Evolutionary conservation across 345 rosid genomes (phyloP), one percentile per base, ranked within the genome.

Genomic region (Melaleuca alternifolia): DNA sequence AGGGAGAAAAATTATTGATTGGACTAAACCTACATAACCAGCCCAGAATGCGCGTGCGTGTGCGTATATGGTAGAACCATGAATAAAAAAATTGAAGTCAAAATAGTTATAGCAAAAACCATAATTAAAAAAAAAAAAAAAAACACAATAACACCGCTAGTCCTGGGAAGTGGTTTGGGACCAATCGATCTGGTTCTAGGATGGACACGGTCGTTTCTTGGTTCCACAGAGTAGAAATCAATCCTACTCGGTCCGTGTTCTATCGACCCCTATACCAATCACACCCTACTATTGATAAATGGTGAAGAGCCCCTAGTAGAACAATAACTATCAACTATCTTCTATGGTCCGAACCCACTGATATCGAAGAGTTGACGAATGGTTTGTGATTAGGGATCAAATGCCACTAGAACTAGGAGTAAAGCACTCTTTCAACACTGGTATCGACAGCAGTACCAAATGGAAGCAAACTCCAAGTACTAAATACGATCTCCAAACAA

Each of bases 101-200:
- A 57, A 57, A 30, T 57, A 57, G 14, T 28, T 61, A 61, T 61
- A 61, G 16, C 21, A 61, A 61, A 61, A 61, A 28, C 28, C 5
- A n/a, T n/a, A n/a, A 61, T 61, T 28, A 61, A 14, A 61, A 13
- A 61, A 13, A 24, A 56, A 23, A 14, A n/a, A n/a, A n/a, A n/a
- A n/a, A n/a, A n/a, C n/a, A 61, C 16, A 28, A 16, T 4, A 65
- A 33, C 44, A 16, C 0, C 0, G 11, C 2, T 6, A 1, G n/a
- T 62, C 21, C 0, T 1, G 1, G 7, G 65, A 59, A 59, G 2
- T 0, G 0, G 14, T 14, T 3, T 51, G 52, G 14, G 52, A 51
- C 14, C 11, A 12, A 6, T 51, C 5, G 52, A 6, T 51, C 5
- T 16, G 16, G 5, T 13, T 51, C 5, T 8, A 51, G 52, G 52